These are phyloP conservation scores for Penicillium lagena DNA, from an alignment of 495 filamentous ascomycete genomes.

Conservation along the genomic window DNA sequence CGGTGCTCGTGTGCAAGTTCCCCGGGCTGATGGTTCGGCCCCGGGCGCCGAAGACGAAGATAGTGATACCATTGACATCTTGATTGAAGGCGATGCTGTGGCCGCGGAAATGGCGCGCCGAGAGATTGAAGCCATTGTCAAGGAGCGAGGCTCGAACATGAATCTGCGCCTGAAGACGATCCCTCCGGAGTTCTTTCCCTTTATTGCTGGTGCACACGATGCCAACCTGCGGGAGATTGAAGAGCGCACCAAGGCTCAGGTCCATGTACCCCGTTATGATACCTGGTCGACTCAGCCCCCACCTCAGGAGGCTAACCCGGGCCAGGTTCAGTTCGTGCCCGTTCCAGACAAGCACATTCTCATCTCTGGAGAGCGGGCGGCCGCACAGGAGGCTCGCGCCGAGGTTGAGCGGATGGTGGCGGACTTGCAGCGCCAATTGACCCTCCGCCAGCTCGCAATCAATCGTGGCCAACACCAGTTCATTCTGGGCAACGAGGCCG, in stretches of 20 bases:
- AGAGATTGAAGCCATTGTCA: constrained; percentile 78
- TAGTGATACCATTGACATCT: constrained; percentile 71
- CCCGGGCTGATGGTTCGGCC: constrained; percentile 59
- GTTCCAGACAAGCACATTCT: constrained; percentile 65
- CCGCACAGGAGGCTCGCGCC: constrained; percentile 70
- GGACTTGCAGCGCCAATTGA: constrained; percentile 63
- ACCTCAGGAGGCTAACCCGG: constrained; percentile 55
- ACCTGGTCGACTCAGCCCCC: constrained; percentile 65
- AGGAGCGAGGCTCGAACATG: constrained; percentile 75
- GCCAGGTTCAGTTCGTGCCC: constrained; percentile 62
- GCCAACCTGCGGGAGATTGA: constrained; percentile 61
- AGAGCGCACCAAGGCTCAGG: constrained; percentile 59
- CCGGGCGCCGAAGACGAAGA: constrained; percentile 58
- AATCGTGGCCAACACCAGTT: constrained; percentile 81
- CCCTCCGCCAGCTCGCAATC: constrained; percentile 65
- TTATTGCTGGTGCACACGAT: constrained; percentile 82
- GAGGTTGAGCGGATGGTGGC: constrained; percentile 72
- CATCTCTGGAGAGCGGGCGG: constrained; percentile 77
- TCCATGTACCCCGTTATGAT: constrained; percentile 75
- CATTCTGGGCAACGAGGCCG: constrained; percentile 74
- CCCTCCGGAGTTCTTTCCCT: constrained; percentile 90
- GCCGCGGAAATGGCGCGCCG: constrained; percentile 72
- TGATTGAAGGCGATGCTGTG: constrained; percentile 84
- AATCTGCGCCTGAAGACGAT: constrained; percentile 71
- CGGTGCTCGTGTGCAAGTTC: constrained; percentile 82